Percentiles rank a stretch among this genome's conserved stretches.
These are phyloP conservation scores for Macrocybe gigantea DNA, from an alignment of 768 basidiomycete genomes.

Conservation along the genomic window DNA sequence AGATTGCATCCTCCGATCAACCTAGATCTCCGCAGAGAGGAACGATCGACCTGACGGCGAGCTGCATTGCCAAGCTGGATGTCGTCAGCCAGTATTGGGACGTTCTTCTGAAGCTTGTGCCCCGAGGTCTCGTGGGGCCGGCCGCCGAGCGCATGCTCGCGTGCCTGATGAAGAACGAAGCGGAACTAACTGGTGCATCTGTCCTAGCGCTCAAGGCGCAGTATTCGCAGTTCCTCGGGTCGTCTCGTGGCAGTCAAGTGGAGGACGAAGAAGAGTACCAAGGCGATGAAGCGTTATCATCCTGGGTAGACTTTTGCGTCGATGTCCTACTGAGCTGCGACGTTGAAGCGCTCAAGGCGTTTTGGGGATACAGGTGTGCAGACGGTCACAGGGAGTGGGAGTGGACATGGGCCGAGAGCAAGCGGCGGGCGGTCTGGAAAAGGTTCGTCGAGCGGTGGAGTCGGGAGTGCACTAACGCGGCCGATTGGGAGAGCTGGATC, in stretches of 20 bases:
- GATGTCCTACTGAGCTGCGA: conserved; percentile 48
- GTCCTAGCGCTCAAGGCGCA: not conserved
- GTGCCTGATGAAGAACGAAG: conserved; percentile 43
- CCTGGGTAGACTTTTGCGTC: conserved; percentile 57
- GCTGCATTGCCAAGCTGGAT: conserved; percentile 42
- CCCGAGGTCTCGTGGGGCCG: conserved; percentile 30
- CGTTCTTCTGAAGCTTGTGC: conserved; percentile 35
- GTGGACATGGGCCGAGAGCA: conserved; percentile 34
- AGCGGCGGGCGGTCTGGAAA: conserved; percentile 52
- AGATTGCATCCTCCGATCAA: too few relatives aligned
- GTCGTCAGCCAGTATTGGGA: conserved; percentile 58
- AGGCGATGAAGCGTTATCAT: conserved; percentile 29
- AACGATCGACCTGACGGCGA: not conserved
- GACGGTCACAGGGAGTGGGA: conserved; percentile 16
- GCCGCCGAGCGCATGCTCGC: conserved; percentile 42
- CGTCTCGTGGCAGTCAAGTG: conserved; percentile 2
- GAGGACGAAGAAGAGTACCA: conserved; percentile 23
- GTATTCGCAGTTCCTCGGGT: too few relatives aligned
- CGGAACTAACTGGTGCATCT: conserved; percentile 32
- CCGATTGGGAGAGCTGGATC: conserved; percentile 49
- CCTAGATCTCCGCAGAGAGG: too few relatives aligned
- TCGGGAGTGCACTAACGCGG: conserved; percentile 25
- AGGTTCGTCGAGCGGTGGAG: conserved; percentile 53
- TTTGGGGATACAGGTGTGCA: conserved; percentile 40
- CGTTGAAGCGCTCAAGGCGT: conserved; percentile 37